Evolutionary conservation across 768 basidiomycete genomes (phyloP).

Genomic region (Phylloporus sp.): DNA sequence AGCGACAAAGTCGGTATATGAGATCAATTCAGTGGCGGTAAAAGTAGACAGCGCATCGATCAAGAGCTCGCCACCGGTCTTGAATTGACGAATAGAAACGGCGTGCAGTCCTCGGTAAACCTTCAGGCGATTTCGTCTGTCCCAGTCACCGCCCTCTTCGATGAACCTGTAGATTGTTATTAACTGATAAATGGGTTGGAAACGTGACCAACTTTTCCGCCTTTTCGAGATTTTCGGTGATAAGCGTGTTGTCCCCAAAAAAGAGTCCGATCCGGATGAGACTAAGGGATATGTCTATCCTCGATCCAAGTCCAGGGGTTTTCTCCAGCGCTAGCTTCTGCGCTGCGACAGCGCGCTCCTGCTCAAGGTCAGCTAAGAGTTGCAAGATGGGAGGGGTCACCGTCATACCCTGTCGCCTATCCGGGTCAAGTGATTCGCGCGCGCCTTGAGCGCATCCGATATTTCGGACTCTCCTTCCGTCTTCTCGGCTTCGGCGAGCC

Average conservation of each 20-base stretch:
- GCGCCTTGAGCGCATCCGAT: slow-evolving; percentile 76
- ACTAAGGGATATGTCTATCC: slow-evolving; percentile 89
- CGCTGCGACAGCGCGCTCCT: slow-evolving; percentile 81
- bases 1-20: slow-evolving; percentile 86
- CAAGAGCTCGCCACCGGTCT: slow-evolving; percentile 76
- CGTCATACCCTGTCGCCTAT: slow-evolving; percentile 73
- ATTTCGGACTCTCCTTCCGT: slow-evolving; percentile 93
- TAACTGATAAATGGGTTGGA: not conserved
- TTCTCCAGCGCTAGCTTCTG: slow-evolving; percentile 84
- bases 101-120: slow-evolving; percentile 88
- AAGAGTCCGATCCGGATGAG: slow-evolving; percentile 89
- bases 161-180: slow-evolving; percentile 53
- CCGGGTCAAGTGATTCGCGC: slow-evolving; percentile 78
- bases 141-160: slow-evolving; percentile 97
- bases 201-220: slow-evolving; percentile 65
- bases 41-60: slow-evolving; percentile 92
- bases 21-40: slow-evolving; percentile 83
- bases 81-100: slow-evolving; percentile 86
- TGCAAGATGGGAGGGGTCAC: not conserved
- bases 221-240: slow-evolving; percentile 65
- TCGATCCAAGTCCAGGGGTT: slow-evolving; percentile 85
- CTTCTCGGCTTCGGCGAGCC: slow-evolving; percentile 81
- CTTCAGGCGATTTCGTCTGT: slow-evolving; percentile 92
- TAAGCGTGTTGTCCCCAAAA: slow-evolving; percentile 71
- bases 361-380: not conserved